Base-by-base conservation (phyloP, 208 protist species). In the Tritrichomonas musculus region DNA sequence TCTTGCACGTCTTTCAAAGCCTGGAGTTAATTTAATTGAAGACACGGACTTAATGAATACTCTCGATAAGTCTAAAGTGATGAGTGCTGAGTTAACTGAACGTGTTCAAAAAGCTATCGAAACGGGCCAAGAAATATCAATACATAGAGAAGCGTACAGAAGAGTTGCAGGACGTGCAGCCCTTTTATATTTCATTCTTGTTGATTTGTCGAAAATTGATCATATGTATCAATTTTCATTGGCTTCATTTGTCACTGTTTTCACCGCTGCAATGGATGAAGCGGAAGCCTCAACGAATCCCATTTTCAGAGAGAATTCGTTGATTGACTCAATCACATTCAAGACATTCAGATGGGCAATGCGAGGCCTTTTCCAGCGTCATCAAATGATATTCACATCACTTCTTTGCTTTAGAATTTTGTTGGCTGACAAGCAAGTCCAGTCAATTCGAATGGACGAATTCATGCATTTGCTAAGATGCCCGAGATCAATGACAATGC, bases 191-290 rank as follows among this genome's bases (percentile, higher is more conserved):
- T 99, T 99, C 94, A 97, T 99, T n/a, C 95, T 99, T 4, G 96
- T 97, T 27, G 98, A 99, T 95, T 95, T 99, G 30, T 96, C 96
- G 57, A 96, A 95, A 22, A 98, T 99, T 92, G 98, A 99, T 95
- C 96, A 97, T 50, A 99, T 99, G 98, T 99, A 99, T 95, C 98
- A 99, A 95, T 99, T 99, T 94, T 97, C 98, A 33, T 95, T 99
- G 2, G 98, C 99, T 93, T 96, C 97, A 5, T 99, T 99, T 95
- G 98, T 99, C 82, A 95, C 97, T 27, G 95, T 99, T 14, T 99
- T 99, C 96, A 97, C 47, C 49, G 66, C 60, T 22, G 82, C 82
- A 66, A 92, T 92, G 82, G 50, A 92, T 60, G 93, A 93, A 73
- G 92, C 72, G 95, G 97, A 93, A 92, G 20, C 94, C 92, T 44